Conservation (phyloP, 2,329 filamentous ascomycete species). For the Beauveria sp. region DNA sequence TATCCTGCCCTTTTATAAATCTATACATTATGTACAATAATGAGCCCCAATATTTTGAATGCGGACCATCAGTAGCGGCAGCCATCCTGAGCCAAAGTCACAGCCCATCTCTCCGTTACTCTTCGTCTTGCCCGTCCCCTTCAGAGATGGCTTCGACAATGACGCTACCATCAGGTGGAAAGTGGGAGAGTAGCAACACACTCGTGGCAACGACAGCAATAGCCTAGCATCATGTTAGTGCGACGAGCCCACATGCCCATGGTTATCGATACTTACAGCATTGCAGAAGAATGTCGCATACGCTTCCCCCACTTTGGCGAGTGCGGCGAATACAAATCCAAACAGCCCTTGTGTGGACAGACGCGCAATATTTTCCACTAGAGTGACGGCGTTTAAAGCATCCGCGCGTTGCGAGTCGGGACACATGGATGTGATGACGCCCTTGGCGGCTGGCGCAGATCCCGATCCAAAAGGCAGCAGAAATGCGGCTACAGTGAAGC, state of each 20-base stretch:
- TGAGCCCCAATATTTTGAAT: background rate
- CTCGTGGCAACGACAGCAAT: slow-evolving; percentile 39
- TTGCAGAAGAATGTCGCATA: slow-evolving; percentile 62
- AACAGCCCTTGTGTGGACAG: slow-evolving; percentile 59
- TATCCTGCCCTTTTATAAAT: no score
- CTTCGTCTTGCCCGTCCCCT: background rate
- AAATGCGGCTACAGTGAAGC: slow-evolving; percentile 39
- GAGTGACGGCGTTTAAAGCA: slow-evolving; percentile 59
- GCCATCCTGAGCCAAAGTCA: background rate
- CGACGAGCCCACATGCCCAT: background rate
- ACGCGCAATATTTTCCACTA: slow-evolving; percentile 62
- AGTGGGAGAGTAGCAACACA: slow-evolving; percentile 34
- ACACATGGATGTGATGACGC: slow-evolving; percentile 66
- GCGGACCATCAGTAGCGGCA: background rate
- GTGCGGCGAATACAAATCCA: slow-evolving; percentile 56
- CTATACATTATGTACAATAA: background rate
- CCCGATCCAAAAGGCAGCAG: slow-evolving; percentile 62
- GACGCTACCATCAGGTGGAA: slow-evolving; percentile 30
- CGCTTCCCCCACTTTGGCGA: slow-evolving; percentile 51
- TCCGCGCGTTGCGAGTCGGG: slow-evolving; percentile 53
- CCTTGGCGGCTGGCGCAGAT: slow-evolving; percentile 61
- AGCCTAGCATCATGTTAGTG: slow-evolving; percentile 28
- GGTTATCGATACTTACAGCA: slow-evolving; percentile 36
- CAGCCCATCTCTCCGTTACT: background rate
- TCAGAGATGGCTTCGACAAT: background rate